Base-by-base conservation (phyloP, 208 protist genomes). In the Trypanosoma cruzi region DNA sequence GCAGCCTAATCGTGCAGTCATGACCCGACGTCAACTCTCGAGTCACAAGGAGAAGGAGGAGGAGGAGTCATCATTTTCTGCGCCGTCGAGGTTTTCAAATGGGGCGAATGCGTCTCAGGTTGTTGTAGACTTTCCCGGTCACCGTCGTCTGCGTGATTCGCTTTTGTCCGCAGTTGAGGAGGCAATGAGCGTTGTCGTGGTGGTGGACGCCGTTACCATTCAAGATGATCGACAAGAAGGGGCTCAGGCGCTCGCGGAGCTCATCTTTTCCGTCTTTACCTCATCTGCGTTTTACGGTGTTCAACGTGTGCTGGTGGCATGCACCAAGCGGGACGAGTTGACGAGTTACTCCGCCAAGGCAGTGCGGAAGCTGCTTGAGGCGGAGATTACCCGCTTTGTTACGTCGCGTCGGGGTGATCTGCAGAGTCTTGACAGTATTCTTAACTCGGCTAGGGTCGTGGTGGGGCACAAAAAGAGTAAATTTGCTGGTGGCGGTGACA, bases 261-360 rank as follows among this genome's bases (percentile, higher is more conserved):
- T 92, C 18, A 71, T 96, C 8, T 26, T 88, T 14, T 64, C 61
- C 7, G 64, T 92, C 3, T 57, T 94, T 32, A 79, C 89, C 53
- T 81, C 87, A 1, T 77, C 86, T n/a, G 80, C 79, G 46, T 93
- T 93, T 63, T 85, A 84, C 40, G 86, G 87, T 7, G 89, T 94
- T 53, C 55, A 79, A 40, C 32, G 58, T 20, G 31, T 96, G 0
- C 57, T 92, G 13, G 73, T 96, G 37, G 88, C 81, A n/a, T 92
- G 85, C 58, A 94, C 81, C 10, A 93, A 94, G 66, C 82, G 91
- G 1, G 91, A 96, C 57, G 88, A 93, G 63, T 40, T 92, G 4
- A 93, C 88, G 36, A 92, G 86, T 72, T 96, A 93, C 77, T 77
- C 85, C 34, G 40, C 84, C n/a, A 86, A 84, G 58, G 82, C 88